Percentiles rank a stretch among this genome's conserved stretches.
These are phyloP conservation scores for Colletotrichum tropicicola DNA, from an alignment of 2,329 filamentous ascomycete species.

Conservation along the genomic window DNA sequence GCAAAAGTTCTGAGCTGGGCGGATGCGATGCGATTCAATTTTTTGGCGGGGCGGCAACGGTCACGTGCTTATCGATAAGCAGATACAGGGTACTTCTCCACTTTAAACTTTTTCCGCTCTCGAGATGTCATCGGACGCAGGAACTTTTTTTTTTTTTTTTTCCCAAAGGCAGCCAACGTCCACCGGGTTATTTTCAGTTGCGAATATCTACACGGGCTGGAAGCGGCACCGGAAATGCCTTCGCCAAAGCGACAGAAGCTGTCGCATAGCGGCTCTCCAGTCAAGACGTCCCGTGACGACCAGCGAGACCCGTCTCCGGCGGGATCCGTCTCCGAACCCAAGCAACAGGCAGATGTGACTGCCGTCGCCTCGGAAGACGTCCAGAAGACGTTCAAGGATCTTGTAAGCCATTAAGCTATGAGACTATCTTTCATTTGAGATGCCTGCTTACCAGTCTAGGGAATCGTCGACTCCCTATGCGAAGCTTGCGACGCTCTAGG, in stretches of 20 bases:
- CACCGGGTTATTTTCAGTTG: neutral
- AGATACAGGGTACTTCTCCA: neutral
- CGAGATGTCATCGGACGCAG: no score
- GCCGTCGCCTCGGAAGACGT: constrained; percentile 41
- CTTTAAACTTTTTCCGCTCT: neutral
- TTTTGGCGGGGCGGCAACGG: neutral
- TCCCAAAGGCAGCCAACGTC: no score
- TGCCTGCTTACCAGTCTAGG: constrained; percentile 53
- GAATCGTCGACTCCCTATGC: constrained; percentile 86
- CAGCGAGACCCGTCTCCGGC: constrained; percentile 2
- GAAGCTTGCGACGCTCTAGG: constrained; percentile 86
- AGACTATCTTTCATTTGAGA: no score
- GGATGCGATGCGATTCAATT: neutral
- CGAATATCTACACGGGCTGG: neutral
- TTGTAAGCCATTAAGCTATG: constrained; percentile 49
- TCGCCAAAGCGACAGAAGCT: constrained; percentile 12
- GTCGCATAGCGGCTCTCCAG: neutral
- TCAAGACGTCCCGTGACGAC: neutral
- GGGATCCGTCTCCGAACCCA: constrained; percentile 16
- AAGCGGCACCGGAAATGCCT: neutral
- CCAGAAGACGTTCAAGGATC: constrained; percentile 73
- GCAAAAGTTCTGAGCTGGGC: neutral
- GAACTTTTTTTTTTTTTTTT: no score
- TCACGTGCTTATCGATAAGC: constrained; percentile 21
- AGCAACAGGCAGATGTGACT: constrained; percentile 11